Conservation (phyloP, 495 filamentous ascomycete genomes). For the Xylaria intraflava region DNA sequence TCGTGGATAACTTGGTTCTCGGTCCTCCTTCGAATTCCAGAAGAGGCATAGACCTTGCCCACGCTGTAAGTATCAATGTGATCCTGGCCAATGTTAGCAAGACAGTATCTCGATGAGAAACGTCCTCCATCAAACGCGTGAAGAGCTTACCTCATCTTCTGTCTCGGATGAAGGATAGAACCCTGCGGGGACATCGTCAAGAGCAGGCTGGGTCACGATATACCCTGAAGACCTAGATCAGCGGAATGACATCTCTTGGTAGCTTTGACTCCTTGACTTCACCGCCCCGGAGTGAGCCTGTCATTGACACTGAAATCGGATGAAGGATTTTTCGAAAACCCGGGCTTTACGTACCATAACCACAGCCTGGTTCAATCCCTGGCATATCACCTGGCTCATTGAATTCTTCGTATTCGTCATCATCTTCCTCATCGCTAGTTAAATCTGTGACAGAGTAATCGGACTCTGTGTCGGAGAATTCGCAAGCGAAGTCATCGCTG, state of each 20-base stretch:
- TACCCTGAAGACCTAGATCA: conserved; percentile 28
- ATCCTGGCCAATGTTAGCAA: conserved; percentile 42
- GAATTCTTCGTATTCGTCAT: conserved; percentile 37
- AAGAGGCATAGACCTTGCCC: conserved; percentile 82
- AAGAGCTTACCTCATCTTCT: conserved; percentile 32
- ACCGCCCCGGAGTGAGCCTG: background rate
- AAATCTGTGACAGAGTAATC: conserved; percentile 40
- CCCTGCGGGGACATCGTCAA: conserved; percentile 75
- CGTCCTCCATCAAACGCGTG: background rate
- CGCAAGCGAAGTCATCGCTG: conserved; percentile 39
- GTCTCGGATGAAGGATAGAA: conserved; percentile 58
- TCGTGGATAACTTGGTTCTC: conserved; percentile 69
- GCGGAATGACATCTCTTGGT: conserved; percentile 1
- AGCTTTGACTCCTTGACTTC: background rate
- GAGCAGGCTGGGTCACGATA: conserved; percentile 78
- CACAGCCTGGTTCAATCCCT: conserved; percentile 70
- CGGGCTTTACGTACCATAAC: conserved; percentile 42
- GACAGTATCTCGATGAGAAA: conserved; percentile 15
- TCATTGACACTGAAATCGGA: background rate
- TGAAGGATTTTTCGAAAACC: background rate
- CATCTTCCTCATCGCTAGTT: conserved; percentile 40
- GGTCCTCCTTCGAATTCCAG: conserved; percentile 66
- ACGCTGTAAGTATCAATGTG: conserved; percentile 65
- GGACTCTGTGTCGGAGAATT: conserved; percentile 53
- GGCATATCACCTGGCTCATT: conserved; percentile 72